Base-by-base conservation (phyloP, 495 filamentous ascomycete species). In the Penicillium angulare region DNA sequence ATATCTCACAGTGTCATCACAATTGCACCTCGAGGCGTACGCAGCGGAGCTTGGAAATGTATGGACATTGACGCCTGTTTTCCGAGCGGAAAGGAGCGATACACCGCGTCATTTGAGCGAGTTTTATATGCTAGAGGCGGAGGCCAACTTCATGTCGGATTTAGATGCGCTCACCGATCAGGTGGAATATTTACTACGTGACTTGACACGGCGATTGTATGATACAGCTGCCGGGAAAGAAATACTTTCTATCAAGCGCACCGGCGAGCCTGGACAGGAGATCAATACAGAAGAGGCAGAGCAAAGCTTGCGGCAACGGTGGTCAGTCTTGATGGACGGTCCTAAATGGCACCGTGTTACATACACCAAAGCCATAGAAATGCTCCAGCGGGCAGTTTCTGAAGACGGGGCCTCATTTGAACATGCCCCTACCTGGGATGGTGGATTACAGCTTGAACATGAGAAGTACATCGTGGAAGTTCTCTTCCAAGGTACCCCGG, bases 101-200 rank as follows among this genome's bases (percentile, higher is more conserved):
- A 97, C 93, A 5, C 81, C 91, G 13, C 86, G 95, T 29, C 93
- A 98, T 70, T 75, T 97, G 39, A 95, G 89, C 73, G 93, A 98
- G 60, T 98, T 98, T 66, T 97, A 97, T 71, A 98, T 98, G 93
- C 81, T 98, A 2, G 93, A 98, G 69, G 91, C 84, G 7, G 93
- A 98, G 68, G 70, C 88, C 44, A 84, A 80, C 64, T 96, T 95
- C 65, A 83, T 86, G 43, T 74, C 88, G 23, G 75, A 83, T 40
- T 67, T 96, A 17, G 69, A 75, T 34, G 71, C 75, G 7, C 76
- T 98, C 49, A 91, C 96, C 75, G 74, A 84, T 50, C 62, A 93
- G 7, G 79, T 88, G n/a, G 89, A 97, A 67, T 69, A 84, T 50
- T 81, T 93, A 75, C 76, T 95, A 21, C 79, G 81, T 16, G 70